These are phyloP conservation scores for Xylogone sp. DNA, from an alignment of 2,329 filamentous ascomycete species.

Conservation along the genomic window DNA sequence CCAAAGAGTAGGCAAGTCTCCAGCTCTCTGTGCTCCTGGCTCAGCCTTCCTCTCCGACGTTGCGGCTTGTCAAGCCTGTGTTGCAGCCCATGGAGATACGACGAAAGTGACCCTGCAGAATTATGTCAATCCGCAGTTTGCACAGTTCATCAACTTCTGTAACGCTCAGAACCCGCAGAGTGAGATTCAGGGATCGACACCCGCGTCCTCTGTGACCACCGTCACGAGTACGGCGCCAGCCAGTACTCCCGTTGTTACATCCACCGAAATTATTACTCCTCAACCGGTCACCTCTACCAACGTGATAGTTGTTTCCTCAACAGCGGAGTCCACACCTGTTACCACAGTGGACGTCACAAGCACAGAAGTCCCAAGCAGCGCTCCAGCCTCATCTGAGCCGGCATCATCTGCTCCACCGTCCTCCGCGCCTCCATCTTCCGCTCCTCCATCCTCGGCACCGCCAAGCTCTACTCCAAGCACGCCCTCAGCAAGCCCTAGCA, in stretches of 20 bases:
- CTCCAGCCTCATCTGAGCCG: background rate
- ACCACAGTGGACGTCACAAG: slow-evolving; percentile 6
- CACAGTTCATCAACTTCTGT: slow-evolving; percentile 21
- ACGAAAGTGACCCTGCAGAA: slow-evolving; percentile 8
- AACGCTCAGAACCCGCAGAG: slow-evolving; percentile 8
- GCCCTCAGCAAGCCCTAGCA: too few relatives aligned
- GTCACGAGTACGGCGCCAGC: too few relatives aligned
- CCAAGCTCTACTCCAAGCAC: too few relatives aligned
- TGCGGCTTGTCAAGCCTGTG: slow-evolving; percentile 32
- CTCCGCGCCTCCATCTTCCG: too few relatives aligned
- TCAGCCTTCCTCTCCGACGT: slow-evolving; percentile 40
- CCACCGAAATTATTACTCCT: background rate
- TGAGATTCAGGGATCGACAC: slow-evolving; percentile 4
- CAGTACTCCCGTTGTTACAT: background rate
- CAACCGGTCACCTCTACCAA: slow-evolving; percentile 2
- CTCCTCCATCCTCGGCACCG: too few relatives aligned
- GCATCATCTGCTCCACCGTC: background rate
- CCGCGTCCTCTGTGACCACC: too few relatives aligned
- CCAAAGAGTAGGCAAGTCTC: slow-evolving; percentile 42
- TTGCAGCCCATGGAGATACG: slow-evolving; percentile 8
- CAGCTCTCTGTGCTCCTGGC: slow-evolving; percentile 37
- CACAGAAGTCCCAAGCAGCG: background rate
- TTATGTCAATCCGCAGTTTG: slow-evolving; percentile 18
- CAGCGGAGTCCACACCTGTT: slow-evolving; percentile 7
- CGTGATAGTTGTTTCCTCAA: slow-evolving; percentile 4